These are phyloP conservation scores for Nothophytophthora sp. DNA, from an alignment of 352 stramenopile genomes.

Conservation along the genomic window DNA sequence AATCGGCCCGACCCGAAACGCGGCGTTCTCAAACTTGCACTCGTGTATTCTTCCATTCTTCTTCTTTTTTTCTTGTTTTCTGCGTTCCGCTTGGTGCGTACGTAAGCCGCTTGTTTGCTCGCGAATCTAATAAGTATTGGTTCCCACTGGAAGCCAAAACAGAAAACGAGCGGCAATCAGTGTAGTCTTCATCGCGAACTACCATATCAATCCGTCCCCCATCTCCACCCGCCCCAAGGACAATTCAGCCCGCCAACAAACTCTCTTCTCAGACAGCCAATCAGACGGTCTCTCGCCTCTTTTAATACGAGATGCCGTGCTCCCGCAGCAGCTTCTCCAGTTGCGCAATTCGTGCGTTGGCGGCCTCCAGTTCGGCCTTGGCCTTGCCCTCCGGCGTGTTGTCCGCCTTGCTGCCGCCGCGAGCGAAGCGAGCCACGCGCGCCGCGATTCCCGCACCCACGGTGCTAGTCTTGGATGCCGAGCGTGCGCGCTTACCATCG, in stretches of 20 bases:
- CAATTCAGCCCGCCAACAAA: conserved; percentile 26
- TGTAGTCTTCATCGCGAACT: conserved; percentile 31
- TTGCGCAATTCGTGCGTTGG: conserved; percentile 84
- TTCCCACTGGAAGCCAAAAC: conserved; percentile 45
- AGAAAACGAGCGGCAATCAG: conserved; percentile 30
- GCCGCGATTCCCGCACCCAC: conserved; percentile 42
- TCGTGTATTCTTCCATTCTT: conserved; percentile 37
- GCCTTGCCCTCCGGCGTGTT: conserved; percentile 59
- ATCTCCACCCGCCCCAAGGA: conserved; percentile 27
- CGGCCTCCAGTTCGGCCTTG: conserved; percentile 75
- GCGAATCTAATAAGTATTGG: conserved; percentile 59
- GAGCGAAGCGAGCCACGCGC: conserved; percentile 47
- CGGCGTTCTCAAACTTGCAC: conserved; percentile 30
- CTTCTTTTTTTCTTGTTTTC: conserved; percentile 39
- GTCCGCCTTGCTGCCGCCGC: conserved; percentile 34
- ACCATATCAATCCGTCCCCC: conserved; percentile 28
- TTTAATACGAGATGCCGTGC: conserved; percentile 84
- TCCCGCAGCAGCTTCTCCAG: conserved; percentile 80
- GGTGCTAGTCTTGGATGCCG: conserved; percentile 38
- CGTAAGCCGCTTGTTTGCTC: conserved; percentile 42
- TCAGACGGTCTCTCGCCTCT: conserved; percentile 16
- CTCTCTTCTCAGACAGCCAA: conserved; percentile 23
- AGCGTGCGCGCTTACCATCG: conserved; percentile 75
- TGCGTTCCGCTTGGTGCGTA: conserved; percentile 34
- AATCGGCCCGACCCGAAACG: conserved; percentile 19